These are phyloP conservation scores for Termitomyces sp. DNA, from an alignment of 768 basidiomycete species.

Conservation along the genomic window DNA sequence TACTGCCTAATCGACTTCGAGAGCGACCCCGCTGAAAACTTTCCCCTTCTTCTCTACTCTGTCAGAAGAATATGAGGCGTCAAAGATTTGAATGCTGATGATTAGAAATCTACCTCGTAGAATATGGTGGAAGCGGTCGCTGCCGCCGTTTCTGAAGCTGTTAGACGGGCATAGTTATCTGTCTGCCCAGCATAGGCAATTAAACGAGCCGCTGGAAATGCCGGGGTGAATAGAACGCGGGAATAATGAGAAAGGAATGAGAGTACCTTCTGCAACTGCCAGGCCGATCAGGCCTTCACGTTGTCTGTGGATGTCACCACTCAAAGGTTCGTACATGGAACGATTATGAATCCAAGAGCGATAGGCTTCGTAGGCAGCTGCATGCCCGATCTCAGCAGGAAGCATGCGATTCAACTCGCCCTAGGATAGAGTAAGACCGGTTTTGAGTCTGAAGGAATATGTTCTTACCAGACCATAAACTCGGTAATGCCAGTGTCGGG, in stretches of 20 bases:
- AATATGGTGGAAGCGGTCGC: constrained; percentile 65
- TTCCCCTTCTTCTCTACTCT: constrained; percentile 35
- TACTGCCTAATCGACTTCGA: constrained; percentile 24
- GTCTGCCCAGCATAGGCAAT: constrained; percentile 46
- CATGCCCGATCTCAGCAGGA: constrained; percentile 67
- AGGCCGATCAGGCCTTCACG: constrained; percentile 66
- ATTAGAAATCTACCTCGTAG: constrained; percentile 38
- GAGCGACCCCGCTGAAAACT: constrained; percentile 30
- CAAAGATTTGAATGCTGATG: neutral
- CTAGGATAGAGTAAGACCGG: constrained; percentile 28
- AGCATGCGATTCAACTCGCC: constrained; percentile 49
- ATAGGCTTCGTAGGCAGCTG: constrained; percentile 78
- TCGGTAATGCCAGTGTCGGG: constrained; percentile 61
- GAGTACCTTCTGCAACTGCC: constrained; percentile 67
- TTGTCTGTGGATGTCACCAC: constrained; percentile 58
- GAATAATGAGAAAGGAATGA: constrained; percentile 7
- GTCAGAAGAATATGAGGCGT: constrained; percentile 1
- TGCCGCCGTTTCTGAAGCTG: constrained; percentile 64
- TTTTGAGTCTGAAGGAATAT: neutral
- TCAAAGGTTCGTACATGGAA: constrained; percentile 53
- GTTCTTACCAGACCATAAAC: constrained; percentile 56
- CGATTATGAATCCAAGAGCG: constrained; percentile 63
- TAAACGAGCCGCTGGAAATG: constrained; percentile 51
- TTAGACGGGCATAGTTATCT: constrained; percentile 46
- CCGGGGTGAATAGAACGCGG: constrained; percentile 5